A percentile compares a stretch with the other conserved stretches of the same genome.
phyloP scores from a whole-genome alignment of 768 basidiomycete species.

The Russula earlei region DNA sequence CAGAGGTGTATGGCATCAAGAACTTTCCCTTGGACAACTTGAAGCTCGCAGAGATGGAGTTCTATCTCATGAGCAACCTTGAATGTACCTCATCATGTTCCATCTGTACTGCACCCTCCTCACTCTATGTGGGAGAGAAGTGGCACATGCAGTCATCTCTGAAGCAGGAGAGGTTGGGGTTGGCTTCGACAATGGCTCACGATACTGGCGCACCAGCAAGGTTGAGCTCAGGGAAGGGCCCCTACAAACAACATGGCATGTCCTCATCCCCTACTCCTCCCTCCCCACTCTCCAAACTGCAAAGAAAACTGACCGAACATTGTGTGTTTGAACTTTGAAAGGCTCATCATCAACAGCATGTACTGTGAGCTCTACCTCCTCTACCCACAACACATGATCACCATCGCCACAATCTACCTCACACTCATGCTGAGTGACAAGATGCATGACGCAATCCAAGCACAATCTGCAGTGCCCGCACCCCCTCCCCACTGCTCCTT shows the following conservation, averaged over 20 bases:
- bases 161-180: conserved; percentile 48
- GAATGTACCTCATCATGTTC: conserved; percentile 87
- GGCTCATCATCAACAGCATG: conserved; percentile 95
- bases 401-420: conserved; percentile 83
- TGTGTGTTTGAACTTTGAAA: conserved; percentile 26
- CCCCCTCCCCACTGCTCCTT: conserved; percentile 49
- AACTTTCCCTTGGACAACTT: conserved; percentile 82
- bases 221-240: conserved; percentile 87
- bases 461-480: too few species aligned
- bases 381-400: conserved; percentile 90
- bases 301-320: not conserved
- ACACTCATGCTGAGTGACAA: conserved; percentile 67
- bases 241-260: conserved; percentile 88
- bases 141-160: conserved; percentile 33
- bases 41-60: conserved; percentile 97
- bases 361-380: conserved; percentile 93
- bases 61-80: conserved; percentile 92
- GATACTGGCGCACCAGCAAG: conserved; percentile 76
- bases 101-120: conserved; percentile 91
- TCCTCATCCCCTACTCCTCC: not conserved
- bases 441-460: conserved; percentile 37
- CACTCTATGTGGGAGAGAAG: conserved; percentile 63
- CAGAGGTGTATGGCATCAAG: conserved; percentile 60
- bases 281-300: not conserved
- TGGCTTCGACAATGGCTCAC: conserved; percentile 45